phyloP scores from a whole-genome alignment of 2,329 filamentous ascomycete genomes.

The Fusarium decemcellulare region DNA sequence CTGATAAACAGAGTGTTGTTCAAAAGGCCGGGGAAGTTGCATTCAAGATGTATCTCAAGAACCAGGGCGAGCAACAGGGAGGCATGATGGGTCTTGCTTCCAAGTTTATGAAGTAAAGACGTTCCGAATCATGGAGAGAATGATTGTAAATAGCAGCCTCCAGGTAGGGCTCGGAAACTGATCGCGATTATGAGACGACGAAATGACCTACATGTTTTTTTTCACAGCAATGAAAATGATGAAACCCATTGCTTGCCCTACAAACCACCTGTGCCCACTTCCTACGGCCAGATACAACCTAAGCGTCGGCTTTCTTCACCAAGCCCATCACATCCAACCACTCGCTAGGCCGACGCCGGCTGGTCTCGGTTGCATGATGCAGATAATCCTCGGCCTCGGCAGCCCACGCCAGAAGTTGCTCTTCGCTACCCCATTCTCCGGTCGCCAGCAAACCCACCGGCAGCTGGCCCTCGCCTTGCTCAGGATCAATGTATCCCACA shows the following conservation, averaged over 20 bases:
- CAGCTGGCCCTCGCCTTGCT: slow-evolving; percentile 70
- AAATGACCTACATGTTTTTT: background rate
- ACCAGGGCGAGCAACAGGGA: slow-evolving; percentile 66
- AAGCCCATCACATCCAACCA: slow-evolving; percentile 71
- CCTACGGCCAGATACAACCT: background rate
- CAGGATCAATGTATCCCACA: slow-evolving; percentile 77
- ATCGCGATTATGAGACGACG: slow-evolving; percentile 3
- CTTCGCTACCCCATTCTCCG: slow-evolving; percentile 77
- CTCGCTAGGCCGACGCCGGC: slow-evolving; percentile 64
- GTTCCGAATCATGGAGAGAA: background rate
- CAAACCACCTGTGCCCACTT: background rate
- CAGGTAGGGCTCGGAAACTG: background rate
- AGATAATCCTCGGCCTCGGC: slow-evolving; percentile 70
- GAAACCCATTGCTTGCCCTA: background rate
- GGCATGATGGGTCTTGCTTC: slow-evolving; percentile 62
- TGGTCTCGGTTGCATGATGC: slow-evolving; percentile 61
- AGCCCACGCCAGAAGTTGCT: slow-evolving; percentile 73
- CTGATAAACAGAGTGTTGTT: slow-evolving; percentile 86
- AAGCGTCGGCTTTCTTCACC: slow-evolving; percentile 33
- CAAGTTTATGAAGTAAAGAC: slow-evolving; percentile 58
- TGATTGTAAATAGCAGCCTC: background rate
- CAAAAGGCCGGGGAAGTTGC: slow-evolving; percentile 88
- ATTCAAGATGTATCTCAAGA: slow-evolving; percentile 92
- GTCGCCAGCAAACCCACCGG: slow-evolving; percentile 75
- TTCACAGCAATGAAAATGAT: slow-evolving; percentile 3